Evolutionary conservation across 495 filamentous ascomycete species (phyloP), one percentile per base, ranked within the genome.

Genomic region (Friedmanniomyces simplex): DNA sequence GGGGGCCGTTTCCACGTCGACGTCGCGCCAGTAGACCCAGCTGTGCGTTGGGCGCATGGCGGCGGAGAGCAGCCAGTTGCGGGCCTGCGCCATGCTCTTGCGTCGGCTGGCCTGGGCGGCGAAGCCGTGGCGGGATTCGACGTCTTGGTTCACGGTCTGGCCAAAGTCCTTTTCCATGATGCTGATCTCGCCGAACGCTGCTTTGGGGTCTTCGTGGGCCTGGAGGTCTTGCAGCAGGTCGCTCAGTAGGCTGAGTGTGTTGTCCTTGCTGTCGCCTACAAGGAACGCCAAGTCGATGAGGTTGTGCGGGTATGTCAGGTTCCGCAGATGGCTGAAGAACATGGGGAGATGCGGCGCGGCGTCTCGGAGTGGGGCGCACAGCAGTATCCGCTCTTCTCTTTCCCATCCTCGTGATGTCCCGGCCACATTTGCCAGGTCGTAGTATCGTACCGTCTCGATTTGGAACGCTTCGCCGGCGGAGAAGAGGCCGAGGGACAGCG

Each of bases 11-110:
- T 96, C 88, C 13, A 99, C 94, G 72, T 99, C 94, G 22, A 93
- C 94, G 75, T 99, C 94, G 71, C 94, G 80, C 94, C 94, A 99
- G 66, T 99, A 99, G 25, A 99, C 94, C 94, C 94, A 99, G 64
- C 89, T 94, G 67, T 99, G 94, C 36, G 91, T 91, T 4, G 94
- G 94, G 48, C 93, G 81, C 39, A 99, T 74, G 18, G 94, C 91
- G 25, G 94, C 91, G 64, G 89, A 96, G 57, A 99, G 72, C 49
- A 99, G 71, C 94, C 94, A 99, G 74, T 99, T 99, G 57, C 94
- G 79, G 13, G 94, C 94, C 72, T 96, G 89, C 2, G 94, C 94
- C 94, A 99, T 99, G 63, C 91, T 77, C 73, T 99, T 99, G 63
- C 94, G 82, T 60, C 94, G 77, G 59, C 82, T 85, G 11, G 94